These are phyloP conservation scores for Nakazawaea peltata DNA, from an alignment of 805 yeast genomes.

Conservation along the genomic window DNA sequence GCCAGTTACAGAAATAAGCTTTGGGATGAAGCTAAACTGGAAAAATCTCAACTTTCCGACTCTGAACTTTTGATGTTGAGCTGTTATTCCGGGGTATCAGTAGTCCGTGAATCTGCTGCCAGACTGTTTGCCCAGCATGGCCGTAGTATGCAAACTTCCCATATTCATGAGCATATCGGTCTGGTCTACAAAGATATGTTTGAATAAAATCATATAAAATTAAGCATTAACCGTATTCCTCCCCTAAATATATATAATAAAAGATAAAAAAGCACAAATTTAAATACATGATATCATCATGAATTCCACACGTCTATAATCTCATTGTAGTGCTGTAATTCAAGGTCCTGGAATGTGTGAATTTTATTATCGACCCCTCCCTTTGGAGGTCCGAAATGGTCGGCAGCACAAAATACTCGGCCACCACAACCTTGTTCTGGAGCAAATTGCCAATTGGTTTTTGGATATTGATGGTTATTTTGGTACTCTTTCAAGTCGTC, in stretches of 20 bases:
- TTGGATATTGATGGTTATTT: constrained; percentile 4
- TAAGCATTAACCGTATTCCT: no score
- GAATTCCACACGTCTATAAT: no score
- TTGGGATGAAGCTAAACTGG: constrained; percentile 43
- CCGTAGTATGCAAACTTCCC: constrained; percentile 80
- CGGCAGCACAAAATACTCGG: constrained; percentile 7
- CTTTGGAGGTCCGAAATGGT: constrained; percentile 6
- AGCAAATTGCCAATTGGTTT: constrained; percentile 6
- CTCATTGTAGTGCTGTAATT: no score
- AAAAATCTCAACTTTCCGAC: constrained; percentile 13
- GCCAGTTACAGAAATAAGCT: constrained; percentile 49
- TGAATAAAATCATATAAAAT: no score
- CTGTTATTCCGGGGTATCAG: constrained; percentile 61
- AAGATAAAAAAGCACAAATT: no score
- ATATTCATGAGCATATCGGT: constrained; percentile 62
- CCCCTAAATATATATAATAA: no score
- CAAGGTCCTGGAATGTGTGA: no score
- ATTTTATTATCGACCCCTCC: not conserved
- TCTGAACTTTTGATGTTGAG: constrained; percentile 37
- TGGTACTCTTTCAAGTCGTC: constrained; percentile 3
- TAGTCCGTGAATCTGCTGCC: constrained; percentile 58
- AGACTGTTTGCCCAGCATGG: constrained; percentile 60
- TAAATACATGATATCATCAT: constrained; percentile 11
- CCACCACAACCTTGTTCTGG: constrained; percentile 4
- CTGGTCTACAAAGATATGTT: constrained; percentile 3